Conservation (phyloP, 2,329 filamentous ascomycete species). For the Ascochyta rabiei region DNA sequence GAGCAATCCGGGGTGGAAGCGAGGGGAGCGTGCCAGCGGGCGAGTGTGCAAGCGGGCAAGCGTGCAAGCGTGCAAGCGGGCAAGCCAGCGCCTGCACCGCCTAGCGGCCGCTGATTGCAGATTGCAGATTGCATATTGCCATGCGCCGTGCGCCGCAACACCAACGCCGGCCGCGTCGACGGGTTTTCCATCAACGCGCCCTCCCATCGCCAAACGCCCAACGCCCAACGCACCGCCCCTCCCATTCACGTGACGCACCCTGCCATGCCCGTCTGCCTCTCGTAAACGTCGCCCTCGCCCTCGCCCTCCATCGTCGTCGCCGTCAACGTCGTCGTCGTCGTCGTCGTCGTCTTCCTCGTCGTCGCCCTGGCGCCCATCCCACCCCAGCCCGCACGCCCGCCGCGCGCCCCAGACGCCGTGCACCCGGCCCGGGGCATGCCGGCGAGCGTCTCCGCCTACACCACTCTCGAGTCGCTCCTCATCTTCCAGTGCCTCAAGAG, state of each 20-base stretch:
- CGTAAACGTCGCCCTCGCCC: conserved; percentile 17
- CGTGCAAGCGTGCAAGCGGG: too few relatives aligned
- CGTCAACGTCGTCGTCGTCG: conserved; percentile 8
- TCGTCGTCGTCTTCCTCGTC: background rate
- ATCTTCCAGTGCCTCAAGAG: conserved; percentile 79
- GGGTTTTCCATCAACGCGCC: conserved; percentile 26
- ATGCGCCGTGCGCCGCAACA: conserved; percentile 13
- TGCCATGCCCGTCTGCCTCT: conserved; percentile 33
- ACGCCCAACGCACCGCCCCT: background rate
- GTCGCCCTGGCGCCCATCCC: conserved; percentile 47
- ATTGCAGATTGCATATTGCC: background rate
- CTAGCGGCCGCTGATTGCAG: conserved; percentile 1
- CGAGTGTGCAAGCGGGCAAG: too few relatives aligned
- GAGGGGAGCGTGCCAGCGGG: too few relatives aligned
- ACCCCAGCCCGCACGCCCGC: conserved; percentile 35
- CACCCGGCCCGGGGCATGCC: conserved; percentile 55
- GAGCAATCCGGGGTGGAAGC: conserved; percentile 1
- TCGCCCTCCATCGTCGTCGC: too few relatives aligned
- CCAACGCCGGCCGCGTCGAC: conserved; percentile 12
- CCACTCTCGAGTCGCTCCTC: conserved; percentile 82
- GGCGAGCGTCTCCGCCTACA: conserved; percentile 70
- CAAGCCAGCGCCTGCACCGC: background rate
- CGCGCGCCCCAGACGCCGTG: conserved; percentile 28
- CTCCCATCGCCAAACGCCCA: conserved; percentile 1
- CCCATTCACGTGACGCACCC: conserved; percentile 18